A percentile compares a stretch with the other conserved stretches of the same genome.
These are phyloP conservation scores for Dryas drummondii DNA, from an alignment of 306 rosid species.

Conservation along the genomic window DNA sequence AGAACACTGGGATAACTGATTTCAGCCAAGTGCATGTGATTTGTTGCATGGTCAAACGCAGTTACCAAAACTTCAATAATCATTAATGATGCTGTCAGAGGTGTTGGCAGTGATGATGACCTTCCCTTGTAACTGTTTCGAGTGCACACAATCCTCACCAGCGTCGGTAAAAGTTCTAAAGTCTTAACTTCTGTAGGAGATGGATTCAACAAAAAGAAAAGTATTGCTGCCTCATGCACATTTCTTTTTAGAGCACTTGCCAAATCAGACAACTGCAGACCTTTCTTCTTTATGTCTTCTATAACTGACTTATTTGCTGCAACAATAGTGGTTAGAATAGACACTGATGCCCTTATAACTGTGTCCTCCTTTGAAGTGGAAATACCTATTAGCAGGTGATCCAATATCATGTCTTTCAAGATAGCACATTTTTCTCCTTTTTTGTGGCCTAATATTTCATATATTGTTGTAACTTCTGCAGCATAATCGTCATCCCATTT, in stretches of 20 bases:
- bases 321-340: conserved; percentile 57
- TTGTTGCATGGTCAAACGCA: conserved; percentile 62
- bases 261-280: conserved; percentile 61
- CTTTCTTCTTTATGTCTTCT: conserved; percentile 73
- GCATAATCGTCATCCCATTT: conserved; percentile 52
- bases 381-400: conserved; percentile 58
- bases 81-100: conserved; percentile 76
- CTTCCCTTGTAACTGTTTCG: conserved; percentile 41
- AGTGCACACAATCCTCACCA: conserved; percentile 64
- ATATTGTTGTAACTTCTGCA: conserved; percentile 55
- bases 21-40: conserved; percentile 70
- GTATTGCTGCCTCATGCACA: conserved; percentile 74
- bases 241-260: conserved; percentile 77
- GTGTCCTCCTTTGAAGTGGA: conserved; percentile 71
- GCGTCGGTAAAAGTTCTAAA: conserved; percentile 61
- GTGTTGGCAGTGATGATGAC: conserved; percentile 53
- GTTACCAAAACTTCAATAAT: conserved; percentile 72
- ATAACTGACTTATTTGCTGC: conserved; percentile 61
- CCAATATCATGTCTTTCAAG: conserved; percentile 72
- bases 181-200: conserved; percentile 67
- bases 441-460: conserved; percentile 50
- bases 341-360: conserved; percentile 63
- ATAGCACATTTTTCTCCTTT: conserved; percentile 43
- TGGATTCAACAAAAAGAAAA: conserved; percentile 70
- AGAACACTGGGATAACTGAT: conserved; percentile 72